Evolutionary conservation across 202 grass and related monocot species (phyloP), one percentile per base, ranked within the genome.

Genomic region (Sporobolus alterniflorus): DNA sequence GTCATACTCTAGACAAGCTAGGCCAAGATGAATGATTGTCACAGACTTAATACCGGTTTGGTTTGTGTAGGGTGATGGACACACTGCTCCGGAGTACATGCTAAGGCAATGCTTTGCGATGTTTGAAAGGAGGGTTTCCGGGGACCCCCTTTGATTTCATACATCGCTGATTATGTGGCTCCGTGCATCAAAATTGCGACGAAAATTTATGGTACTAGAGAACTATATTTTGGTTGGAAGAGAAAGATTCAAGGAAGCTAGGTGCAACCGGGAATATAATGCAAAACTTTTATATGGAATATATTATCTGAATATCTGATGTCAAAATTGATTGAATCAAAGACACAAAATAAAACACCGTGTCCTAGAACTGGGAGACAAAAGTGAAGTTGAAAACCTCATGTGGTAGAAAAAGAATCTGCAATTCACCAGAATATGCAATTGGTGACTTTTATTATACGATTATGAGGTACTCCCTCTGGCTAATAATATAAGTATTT

Each of bases 21-120:
- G n/a, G 3, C 5, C 2, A 25, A 18, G 31, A 59, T 39, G 20
- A 49, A 33, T 8, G 28, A 21, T 43, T 40, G 30, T 46, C 6
- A 60, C 21, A 70, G 24, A 39, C 36, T 39, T 39, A 4, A 39
- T 39, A 39, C 36, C n/a, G n/a, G n/a, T 39, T 39, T 67, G 21
- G 39, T 70, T 40, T 70, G 34, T 16, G 4, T 54, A 91, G 84
- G 89, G 84, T 74, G 87, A 63, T 63, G 73, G 80, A 14, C 89
- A 91, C 71, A 91, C 89, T 72, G 89, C 85, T 56, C 84, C 84
- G n/a, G 88, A 87, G 55, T 90, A 84, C 49, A 90, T 79, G 59
- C 84, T 66, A 55, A 91, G 75, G 36, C 69, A 91, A 68, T 84
- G 89, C 17, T 86, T 81, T 14, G 49, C 14, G 6, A 88, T 91